Percentiles rank a stretch among this genome's conserved stretches.
Evolutionary conservation across 176 grass and related monocot genomes (phyloP).

Genomic region (Raddia guianensis): DNA sequence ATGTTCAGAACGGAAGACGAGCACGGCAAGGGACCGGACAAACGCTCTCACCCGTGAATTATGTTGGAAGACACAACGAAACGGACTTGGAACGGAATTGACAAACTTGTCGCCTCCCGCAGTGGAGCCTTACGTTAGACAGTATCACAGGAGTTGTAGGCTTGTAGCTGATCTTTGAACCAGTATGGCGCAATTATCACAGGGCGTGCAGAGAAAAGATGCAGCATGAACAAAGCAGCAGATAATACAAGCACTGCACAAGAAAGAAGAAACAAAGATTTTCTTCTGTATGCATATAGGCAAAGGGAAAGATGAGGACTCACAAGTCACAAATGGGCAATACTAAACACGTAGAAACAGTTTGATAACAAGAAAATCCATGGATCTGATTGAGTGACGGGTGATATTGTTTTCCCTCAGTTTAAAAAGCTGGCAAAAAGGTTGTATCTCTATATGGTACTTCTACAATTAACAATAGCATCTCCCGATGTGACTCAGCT

Average conservation of each 20-base stretch:
- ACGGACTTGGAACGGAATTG: background rate
- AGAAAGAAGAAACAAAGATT: background rate
- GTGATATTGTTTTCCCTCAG: constrained; percentile 7
- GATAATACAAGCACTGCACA: background rate
- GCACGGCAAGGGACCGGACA: background rate
- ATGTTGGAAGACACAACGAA: background rate
- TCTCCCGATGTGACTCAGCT: constrained; percentile 10
- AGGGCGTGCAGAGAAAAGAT: background rate
- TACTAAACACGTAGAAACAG: background rate
- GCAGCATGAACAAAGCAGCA: background rate
- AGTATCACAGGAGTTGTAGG: background rate
- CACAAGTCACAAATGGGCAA: constrained; percentile 11
- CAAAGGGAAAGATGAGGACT: background rate
- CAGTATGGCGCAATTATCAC: background rate
- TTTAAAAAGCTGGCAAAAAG: constrained; percentile 35
- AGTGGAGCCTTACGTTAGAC: background rate
- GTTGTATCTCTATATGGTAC: constrained; percentile 16
- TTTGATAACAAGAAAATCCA: constrained; percentile 2
- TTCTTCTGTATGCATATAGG: background rate
- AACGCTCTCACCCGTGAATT: background rate
- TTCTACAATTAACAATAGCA: constrained; percentile 7
- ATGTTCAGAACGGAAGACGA: background rate
- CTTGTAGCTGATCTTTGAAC: background rate
- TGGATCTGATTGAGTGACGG: background rate
- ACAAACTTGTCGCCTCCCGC: background rate